phyloP scores from a whole-genome alignment of 2,329 filamentous ascomycete genomes.

The Zasmidium cellare region DNA sequence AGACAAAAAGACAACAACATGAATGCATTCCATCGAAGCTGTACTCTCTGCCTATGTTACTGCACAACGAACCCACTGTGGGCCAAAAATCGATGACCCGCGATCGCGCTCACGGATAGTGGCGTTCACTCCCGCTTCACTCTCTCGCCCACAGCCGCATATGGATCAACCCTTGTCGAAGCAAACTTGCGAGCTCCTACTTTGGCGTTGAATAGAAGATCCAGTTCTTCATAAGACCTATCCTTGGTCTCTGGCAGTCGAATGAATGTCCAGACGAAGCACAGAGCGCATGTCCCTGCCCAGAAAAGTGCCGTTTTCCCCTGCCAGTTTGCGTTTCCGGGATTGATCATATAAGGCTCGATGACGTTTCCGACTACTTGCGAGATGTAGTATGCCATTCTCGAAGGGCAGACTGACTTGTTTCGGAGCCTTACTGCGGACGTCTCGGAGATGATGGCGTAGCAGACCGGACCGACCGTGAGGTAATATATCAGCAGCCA shows the following conservation, averaged over 20 bases:
- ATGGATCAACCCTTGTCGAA: conserved; percentile 14
- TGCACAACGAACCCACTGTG: too few relatives aligned
- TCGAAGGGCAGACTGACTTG: conserved; percentile 30
- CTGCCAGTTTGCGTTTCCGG: conserved; percentile 23
- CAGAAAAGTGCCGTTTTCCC: conserved; percentile 25
- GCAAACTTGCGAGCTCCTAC: conserved; percentile 31
- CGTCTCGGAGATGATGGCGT: conserved; percentile 31
- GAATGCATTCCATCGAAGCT: too few relatives aligned
- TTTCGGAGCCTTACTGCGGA: conserved; percentile 30
- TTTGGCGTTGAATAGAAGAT: conserved; percentile 37
- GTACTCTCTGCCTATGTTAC: too few relatives aligned
- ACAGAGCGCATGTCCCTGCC: conserved; percentile 14
- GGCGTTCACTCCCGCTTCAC: conserved; percentile 5
- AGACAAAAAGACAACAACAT: too few relatives aligned
- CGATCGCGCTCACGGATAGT: too few relatives aligned
- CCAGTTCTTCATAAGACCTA: conserved; percentile 38
- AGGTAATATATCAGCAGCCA: conserved; percentile 29
- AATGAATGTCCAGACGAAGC: conserved; percentile 34
- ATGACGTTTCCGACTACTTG: conserved; percentile 34
- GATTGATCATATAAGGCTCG: conserved; percentile 40
- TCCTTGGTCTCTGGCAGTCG: conserved; percentile 37
- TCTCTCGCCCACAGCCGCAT: conserved; percentile 2
- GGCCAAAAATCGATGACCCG: too few relatives aligned
- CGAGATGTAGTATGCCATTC: conserved; percentile 32
- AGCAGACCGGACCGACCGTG: conserved; percentile 34